These are phyloP conservation scores for Blastobotrys capitulatus DNA, from an alignment of 1,139 yeast genomes.

Conservation along the genomic window DNA sequence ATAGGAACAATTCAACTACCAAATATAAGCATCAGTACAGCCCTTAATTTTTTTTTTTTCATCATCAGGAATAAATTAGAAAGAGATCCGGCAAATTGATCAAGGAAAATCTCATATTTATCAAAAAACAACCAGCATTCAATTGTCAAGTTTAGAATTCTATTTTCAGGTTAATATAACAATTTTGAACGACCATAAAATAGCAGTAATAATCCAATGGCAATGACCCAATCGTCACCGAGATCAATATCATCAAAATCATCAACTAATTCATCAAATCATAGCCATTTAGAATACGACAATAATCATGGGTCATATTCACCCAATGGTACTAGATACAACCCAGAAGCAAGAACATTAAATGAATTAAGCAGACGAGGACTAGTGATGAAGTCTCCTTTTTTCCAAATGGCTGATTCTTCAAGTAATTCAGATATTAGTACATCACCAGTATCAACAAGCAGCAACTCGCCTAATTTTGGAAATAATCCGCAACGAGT, in stretches of 20 bases:
- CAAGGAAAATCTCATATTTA: too few relatives aligned
- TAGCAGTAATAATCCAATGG: background rate
- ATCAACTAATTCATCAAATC: background rate
- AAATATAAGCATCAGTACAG: too few relatives aligned
- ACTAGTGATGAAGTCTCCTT: slow-evolving; percentile 15
- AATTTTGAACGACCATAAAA: too few relatives aligned
- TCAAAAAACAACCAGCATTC: too few relatives aligned
- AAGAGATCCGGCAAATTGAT: too few relatives aligned
- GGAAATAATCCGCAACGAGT: background rate
- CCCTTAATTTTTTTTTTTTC: too few relatives aligned
- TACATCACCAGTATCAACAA: background rate
- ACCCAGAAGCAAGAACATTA: slow-evolving; percentile 1
- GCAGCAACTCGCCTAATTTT: background rate
- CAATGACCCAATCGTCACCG: slow-evolving; percentile 1
- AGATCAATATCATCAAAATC: background rate
- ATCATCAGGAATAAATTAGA: too few relatives aligned
- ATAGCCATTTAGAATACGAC: background rate
- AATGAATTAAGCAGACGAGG: slow-evolving; percentile 15
- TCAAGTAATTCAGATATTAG: background rate
- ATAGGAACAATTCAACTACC: too few relatives aligned
- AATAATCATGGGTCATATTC: background rate
- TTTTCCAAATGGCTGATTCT: slow-evolving; percentile 9
- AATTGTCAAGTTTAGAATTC: too few relatives aligned
- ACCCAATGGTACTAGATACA: background rate
- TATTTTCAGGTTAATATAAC: too few relatives aligned